Base-by-base conservation (phyloP, 805 yeast genomes). In the Candida mattraensis region DNA sequence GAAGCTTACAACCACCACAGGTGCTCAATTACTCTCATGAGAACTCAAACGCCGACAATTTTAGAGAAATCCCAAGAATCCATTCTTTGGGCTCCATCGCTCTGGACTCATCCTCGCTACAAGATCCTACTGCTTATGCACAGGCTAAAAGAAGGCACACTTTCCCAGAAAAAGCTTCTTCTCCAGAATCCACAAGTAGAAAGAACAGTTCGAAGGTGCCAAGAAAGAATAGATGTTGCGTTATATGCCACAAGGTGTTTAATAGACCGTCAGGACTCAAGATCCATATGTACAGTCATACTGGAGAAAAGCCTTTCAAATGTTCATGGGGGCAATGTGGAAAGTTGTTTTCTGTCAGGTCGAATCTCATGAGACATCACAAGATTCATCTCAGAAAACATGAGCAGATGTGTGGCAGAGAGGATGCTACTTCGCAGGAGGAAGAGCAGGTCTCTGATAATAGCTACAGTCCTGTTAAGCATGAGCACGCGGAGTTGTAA, bases 241-340 rank as follows among this genome's bases (percentile, higher is more conserved):
- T 60, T 27, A 70, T 79, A 12, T 87, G 96, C 58, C 71, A 76
- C 30, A 86, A 87, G 56, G 78, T 76, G 35, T 87, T 87, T 64
- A 81, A 85, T 48, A 74, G 95, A 53, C 89, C 95, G 7, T 80
- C 88, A 8, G 86, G 93, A 1, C 65, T 87, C 37, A 82, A 80
- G 44, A 87, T 89, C 4, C 96, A 87, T 59, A 67, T 73, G 46
- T 75, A 86, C 46, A 82, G 85, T 5, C 96, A 87, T 56, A 81
- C 87, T 0, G 88, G 88, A n/a, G 87, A 80, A 51, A 81, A 80
- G 47, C 88, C 88, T 7, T 82, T 76, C 53, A 62, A 63, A 37
- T 82, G 87, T 55, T 46, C 48, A 15, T 81, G 84, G 78, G 64
- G 64, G 1, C 75, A 72, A 13, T 87, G 96, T 59, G 77, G 76